Conservation (phyloP, 2,329 filamentous ascomycete species). For the Calonectria multiphialidica region DNA sequence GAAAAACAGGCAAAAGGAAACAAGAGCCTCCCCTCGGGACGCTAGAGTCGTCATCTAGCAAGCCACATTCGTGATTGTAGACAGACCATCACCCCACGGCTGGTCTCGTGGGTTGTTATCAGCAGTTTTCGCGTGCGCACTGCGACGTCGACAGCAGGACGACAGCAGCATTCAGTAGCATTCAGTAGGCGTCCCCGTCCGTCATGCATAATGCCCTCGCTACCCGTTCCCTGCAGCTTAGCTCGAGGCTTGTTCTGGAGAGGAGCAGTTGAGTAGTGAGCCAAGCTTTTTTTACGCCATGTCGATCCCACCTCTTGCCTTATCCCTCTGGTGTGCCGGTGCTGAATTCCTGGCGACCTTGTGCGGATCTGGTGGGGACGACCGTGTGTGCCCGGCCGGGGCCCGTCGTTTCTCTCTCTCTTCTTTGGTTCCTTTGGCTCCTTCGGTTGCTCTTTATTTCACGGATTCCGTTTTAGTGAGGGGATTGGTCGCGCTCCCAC, state of each 20-base stretch:
- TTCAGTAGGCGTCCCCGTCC: background rate
- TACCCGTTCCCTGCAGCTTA: constrained; percentile 6
- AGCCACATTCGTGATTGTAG: constrained; percentile 1
- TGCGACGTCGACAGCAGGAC: background rate
- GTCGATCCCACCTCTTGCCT: constrained; percentile 13
- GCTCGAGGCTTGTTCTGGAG: background rate
- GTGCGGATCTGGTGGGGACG: constrained; percentile 8
- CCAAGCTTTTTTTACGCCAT: constrained; percentile 12
- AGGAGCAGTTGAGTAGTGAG: background rate
- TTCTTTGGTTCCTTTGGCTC: too few relatives aligned
- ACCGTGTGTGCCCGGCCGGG: background rate
- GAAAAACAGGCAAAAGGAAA: background rate
- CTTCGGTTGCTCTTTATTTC: too few relatives aligned
- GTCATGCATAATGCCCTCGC: constrained; percentile 8
- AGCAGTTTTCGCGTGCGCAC: constrained; percentile 18
- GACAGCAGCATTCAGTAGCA: too few relatives aligned
- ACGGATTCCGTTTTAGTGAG: background rate
- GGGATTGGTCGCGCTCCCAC: background rate
- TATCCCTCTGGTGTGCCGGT: background rate
- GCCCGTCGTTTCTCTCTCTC: background rate
- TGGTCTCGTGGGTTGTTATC: constrained; percentile 23
- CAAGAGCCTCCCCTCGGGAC: background rate
- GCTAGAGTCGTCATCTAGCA: constrained; percentile 21
- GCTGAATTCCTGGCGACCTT: constrained; percentile 8
- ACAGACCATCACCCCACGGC: constrained; percentile 19